Evolutionary conservation across 2,329 filamentous ascomycete genomes (phyloP), one percentile per base, ranked within the genome.

Genomic region (Clonostachys solani): DNA sequence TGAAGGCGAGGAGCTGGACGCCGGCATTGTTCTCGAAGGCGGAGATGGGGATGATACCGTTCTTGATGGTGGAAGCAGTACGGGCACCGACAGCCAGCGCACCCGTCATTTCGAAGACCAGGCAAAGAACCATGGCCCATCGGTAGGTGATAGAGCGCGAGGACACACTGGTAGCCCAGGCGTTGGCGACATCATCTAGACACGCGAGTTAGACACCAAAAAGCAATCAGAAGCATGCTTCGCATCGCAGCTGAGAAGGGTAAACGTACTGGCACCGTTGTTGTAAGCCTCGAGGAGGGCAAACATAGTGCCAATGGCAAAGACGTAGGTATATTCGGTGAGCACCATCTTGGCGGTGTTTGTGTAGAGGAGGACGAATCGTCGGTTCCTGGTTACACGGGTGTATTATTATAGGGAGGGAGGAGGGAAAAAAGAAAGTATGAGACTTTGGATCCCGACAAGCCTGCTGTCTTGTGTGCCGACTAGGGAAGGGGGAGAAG

Each of bases 121-220:
- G 77, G 43, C 82, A 80, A 43, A 86, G 69, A 34, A 84, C 56
- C 81, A 86, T 86, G 53, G 83, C 86, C 67, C 85, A 81, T 55
- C 80, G 67, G 69, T 89, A 87, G 3, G 83, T 74, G 59, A 89
- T 75, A 54, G 87, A 91, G 46, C 87, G 73, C n/a, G 87, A 91
- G 17, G 87, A 91, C 49, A 92, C 87, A 42, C 81, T 86, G 56
- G 88, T 92, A 8, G 87, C 87, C 84, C 86, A 92, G 44, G 87
- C 73, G 69, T 92, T 92, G 60, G 88, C 87, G 48, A 92, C 87
- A 86, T 92, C 88, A 67, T 91, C 83, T 86, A 23, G 23, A 12
- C 17, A 29, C 23, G 9, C 23, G 9, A 29, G 23, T 29, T 29
- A 29, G 23, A 29, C 9, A 29, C 23, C 9, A 29, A 29, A 2